Conservation (phyloP, 2,329 filamentous ascomycete species). For the Aschersonia sp. region DNA sequence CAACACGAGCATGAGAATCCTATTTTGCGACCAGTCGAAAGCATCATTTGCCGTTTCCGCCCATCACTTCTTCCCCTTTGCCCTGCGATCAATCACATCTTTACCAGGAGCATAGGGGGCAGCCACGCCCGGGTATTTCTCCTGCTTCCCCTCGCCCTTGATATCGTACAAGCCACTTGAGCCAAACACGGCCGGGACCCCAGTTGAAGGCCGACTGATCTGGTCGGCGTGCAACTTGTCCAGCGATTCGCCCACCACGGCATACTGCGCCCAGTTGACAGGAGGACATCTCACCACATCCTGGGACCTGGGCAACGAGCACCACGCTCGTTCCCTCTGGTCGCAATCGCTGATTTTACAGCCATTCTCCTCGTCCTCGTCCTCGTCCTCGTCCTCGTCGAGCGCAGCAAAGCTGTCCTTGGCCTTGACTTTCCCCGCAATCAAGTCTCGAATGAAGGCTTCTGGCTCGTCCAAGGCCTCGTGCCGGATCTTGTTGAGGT, state of each 20-base stretch:
- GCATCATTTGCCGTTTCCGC: neutral
- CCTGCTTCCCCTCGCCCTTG: conserved; percentile 27
- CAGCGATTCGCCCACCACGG: conserved; percentile 63
- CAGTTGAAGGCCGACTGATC: conserved; percentile 44
- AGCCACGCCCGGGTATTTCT: conserved; percentile 35
- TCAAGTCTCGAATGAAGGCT: conserved; percentile 55
- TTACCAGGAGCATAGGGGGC: conserved; percentile 39
- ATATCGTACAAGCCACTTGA: conserved; percentile 36
- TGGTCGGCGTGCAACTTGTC: conserved; percentile 80
- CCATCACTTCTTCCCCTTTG: conserved; percentile 16
- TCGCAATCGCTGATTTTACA: conserved; percentile 7
- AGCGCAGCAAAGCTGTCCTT: conserved; percentile 2
- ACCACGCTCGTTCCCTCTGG: conserved; percentile 30
- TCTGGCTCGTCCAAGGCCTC: conserved; percentile 57
- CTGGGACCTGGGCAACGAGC: conserved; percentile 60
- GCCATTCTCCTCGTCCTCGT: conserved; percentile 13
- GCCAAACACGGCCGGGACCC: conserved; percentile 30
- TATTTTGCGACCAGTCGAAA: neutral
- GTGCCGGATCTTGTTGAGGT: conserved; percentile 54
- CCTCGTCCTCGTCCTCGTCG: conserved; percentile 13
- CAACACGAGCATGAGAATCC: neutral
- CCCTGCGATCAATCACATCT: conserved; percentile 30
- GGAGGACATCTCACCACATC: conserved; percentile 74
- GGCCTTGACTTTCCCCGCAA: conserved; percentile 41
- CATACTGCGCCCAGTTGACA: conserved; percentile 91